These are phyloP conservation scores for Trichoderma gracile DNA, from an alignment of 2,329 filamentous ascomycete species.

Conservation along the genomic window DNA sequence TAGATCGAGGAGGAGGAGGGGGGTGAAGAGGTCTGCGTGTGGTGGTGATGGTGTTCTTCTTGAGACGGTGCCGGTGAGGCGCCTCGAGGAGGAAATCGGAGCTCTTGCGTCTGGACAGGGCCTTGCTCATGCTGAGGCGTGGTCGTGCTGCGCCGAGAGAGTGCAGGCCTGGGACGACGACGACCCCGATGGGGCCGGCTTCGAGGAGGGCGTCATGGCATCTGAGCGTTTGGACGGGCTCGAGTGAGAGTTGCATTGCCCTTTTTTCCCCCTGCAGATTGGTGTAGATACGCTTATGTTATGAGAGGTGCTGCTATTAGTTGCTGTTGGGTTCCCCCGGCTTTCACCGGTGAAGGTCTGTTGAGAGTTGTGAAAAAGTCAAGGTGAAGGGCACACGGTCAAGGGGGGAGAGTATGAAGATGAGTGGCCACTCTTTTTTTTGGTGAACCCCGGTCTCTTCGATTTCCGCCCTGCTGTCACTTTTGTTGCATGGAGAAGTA, in stretches of 20 bases:
- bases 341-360: too few species aligned
- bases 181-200: not conserved
- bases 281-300: too few species aligned
- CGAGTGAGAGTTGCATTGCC: slow-evolving; percentile 19
- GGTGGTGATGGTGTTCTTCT: not conserved
- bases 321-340: too few species aligned
- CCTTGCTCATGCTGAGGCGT: not conserved
- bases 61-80: slow-evolving; percentile 10
- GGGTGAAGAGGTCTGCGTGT: not conserved
- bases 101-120: slow-evolving; percentile 22
- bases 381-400: too few species aligned
- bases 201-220: slow-evolving; percentile 17
- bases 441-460: too few species aligned
- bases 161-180: not conserved
- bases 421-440: too few species aligned
- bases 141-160: not conserved
- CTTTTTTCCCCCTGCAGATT: too few species aligned
- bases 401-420: too few species aligned
- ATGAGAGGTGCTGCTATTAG: too few species aligned
- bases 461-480: too few species aligned
- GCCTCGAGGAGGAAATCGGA: slow-evolving; percentile 24
- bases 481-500: too few species aligned
- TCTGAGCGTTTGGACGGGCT: slow-evolving; percentile 24
- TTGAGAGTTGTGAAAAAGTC: too few species aligned
- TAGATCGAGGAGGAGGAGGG: not conserved